A percentile compares a stretch with the other conserved stretches of the same genome.
Conservation (phyloP, 2,329 filamentous ascomycete species). For the Podosphaera aphanis region DNA sequence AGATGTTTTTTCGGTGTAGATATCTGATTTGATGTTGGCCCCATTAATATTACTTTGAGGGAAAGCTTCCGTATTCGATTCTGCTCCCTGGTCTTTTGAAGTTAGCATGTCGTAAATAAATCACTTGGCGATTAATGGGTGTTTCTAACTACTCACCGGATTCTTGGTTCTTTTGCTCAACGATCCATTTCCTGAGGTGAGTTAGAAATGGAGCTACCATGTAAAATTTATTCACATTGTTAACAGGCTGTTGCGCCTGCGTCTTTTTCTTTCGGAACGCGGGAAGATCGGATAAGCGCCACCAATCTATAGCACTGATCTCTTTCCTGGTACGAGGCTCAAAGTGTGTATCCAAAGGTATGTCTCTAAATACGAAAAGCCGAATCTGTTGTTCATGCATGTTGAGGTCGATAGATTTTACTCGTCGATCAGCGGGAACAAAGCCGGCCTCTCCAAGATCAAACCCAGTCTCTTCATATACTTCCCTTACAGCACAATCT, state of each 20-base stretch:
- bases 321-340: slow-evolving; percentile 85
- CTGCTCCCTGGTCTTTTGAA: slow-evolving; percentile 30
- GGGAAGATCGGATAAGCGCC: slow-evolving; percentile 68
- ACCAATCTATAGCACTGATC: slow-evolving; percentile 94
- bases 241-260: slow-evolving; percentile 33
- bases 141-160: slow-evolving; percentile 21
- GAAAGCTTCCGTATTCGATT: slow-evolving; percentile 6
- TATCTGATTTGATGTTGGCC: slow-evolving; percentile 1
- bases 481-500: slow-evolving; percentile 81
- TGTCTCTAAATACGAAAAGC: slow-evolving; percentile 73
- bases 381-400: slow-evolving; percentile 86
- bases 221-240: slow-evolving; percentile 67
- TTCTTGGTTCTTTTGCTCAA: slow-evolving; percentile 59
- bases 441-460: slow-evolving; percentile 57
- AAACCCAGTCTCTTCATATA: slow-evolving; percentile 88
- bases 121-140: slow-evolving; percentile 21
- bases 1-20: slow-evolving; percentile 17
- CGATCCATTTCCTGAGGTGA: slow-evolving; percentile 72
- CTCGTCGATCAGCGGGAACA: slow-evolving; percentile 43
- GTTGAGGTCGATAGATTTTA: slow-evolving; percentile 68
- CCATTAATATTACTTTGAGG: slow-evolving; percentile 1
- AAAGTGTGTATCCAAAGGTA: slow-evolving; percentile 71
- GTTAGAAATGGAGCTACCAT: slow-evolving; percentile 90
- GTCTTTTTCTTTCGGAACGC: slow-evolving; percentile 42
- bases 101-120: slow-evolving; percentile 31